Evolutionary conservation across 306 rosid genomes (phyloP), one percentile per base, ranked within the genome.

Genomic region (Sindora glabra): DNA sequence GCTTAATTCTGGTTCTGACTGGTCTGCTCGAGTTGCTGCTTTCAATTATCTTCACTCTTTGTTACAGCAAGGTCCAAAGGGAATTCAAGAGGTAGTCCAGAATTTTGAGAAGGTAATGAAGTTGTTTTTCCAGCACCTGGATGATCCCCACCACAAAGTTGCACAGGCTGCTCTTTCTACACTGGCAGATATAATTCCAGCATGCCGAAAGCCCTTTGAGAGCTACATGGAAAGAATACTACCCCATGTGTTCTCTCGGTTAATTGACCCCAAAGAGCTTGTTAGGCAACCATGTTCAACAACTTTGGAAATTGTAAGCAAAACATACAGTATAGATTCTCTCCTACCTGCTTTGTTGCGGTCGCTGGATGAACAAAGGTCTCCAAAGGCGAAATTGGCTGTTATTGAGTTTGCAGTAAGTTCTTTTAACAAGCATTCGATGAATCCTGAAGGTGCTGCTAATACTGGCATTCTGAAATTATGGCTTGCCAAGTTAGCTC

Each of bases 101-200:
- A 77, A 74, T 77, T 94, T 94, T 75, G 99, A 94, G 86, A 94
- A 94, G 86, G 95, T 89, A 19, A 94, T 94, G 97, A 94, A 94
- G 83, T 77, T 94, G 71, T 94, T 89, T 78, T 94, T 94, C 80
- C 97, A 84, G 78, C 97, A 94, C 72, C 76, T 94, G 84, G 97
- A 94, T 72, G 99, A 94, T 69, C 99, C 97, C 66, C 99, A 94
- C 73, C 95, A 94, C 62, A 94, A 94, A 84, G 89, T 94, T 72
- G 97, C 99, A 24, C 99, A 94, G 72, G 99, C 97, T 61, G 97
- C 97, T 66, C 99, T 94, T 66, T 81, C 89, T 53, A 82, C 99
- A 27, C 95, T 94, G 12, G 89, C 89, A 15, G 97, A 94, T 65
- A 65, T 94, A 42, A 83, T 94, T 84, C 86, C 91, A 68, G 69